Evolutionary conservation across 2,329 filamentous ascomycete species (phyloP), one percentile per base, ranked within the genome.

Genomic region (Colletotrichum magnum): DNA sequence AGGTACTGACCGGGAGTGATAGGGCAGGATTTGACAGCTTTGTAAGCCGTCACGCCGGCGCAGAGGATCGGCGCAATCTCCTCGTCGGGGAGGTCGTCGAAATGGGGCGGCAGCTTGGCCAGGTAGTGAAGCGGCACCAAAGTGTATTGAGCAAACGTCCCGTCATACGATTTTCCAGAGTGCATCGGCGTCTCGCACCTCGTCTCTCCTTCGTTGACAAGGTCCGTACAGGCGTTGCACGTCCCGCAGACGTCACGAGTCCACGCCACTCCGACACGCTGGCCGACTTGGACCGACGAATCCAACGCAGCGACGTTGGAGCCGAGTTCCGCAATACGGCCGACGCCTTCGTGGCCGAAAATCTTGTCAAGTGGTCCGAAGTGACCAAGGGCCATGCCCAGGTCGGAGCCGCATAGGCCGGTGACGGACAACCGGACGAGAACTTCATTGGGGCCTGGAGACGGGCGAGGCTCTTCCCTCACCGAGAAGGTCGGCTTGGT

Each of bases 271-370:
- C 81, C 82, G 0, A 82, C 78, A 1, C 79, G 78, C 54, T 81
- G 76, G 39, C 79, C 80, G 2, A 79, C 32, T 15, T 70, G 21
- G 16, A 79, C 69, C 2, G 71, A 64, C 1, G 73, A 67, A 51
- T 77, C 76, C n/a, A 73, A 52, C 1, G 67, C 21, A 0, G 71
- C 6, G 4, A 81, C 75, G 41, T 77, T 75, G 36, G 76, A 74
- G 1, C 83, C 84, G 2, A 84, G 68, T 26, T 71, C 74, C 4
- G 75, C 79, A 16, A 84, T 75, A 12, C 74, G 75, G 1, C 84
- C 84, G 1, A 84, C 80, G 7, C 83, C 84, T 69, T 86, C 84
- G 56, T 85, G 84, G 4, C 84, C 83, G 0, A 82, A 75, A 2
- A 82, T 77, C 26, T 77, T 69, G 5, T 75, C 72, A 0, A 75